phyloP scores from a whole-genome alignment of 768 basidiomycete species.

The Nidularia sp. region DNA sequence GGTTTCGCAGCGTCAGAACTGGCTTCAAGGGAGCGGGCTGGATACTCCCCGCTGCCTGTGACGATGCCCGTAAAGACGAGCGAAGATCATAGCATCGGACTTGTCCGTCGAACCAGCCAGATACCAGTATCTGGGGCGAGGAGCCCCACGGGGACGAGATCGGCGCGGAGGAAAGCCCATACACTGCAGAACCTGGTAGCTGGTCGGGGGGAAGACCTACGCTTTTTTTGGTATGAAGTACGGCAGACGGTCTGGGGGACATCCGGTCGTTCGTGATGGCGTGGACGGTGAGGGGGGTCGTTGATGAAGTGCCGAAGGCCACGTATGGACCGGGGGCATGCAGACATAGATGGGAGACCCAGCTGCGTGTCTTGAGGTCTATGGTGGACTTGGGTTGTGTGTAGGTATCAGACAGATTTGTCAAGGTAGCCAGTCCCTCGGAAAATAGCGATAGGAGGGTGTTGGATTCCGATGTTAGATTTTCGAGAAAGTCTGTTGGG shows the following conservation, averaged over 20 bases:
- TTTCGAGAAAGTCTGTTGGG: slow-evolving; percentile 49
- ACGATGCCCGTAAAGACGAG: slow-evolving; percentile 25
- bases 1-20: slow-evolving; percentile 59
- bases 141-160: slow-evolving; percentile 63
- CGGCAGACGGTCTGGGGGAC: slow-evolving; percentile 40
- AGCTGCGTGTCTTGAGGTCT: slow-evolving; percentile 50
- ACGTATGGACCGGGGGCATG: slow-evolving; percentile 53
- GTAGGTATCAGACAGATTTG: slow-evolving; percentile 15
- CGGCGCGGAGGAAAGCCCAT: slow-evolving; percentile 62
- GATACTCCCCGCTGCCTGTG: slow-evolving; percentile 3
- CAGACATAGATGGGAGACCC: slow-evolving; percentile 57
- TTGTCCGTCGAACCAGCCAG: slow-evolving; percentile 80
- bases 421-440: slow-evolving; percentile 42
- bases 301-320: slow-evolving; percentile 63
- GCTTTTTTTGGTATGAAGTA: slow-evolving; percentile 33
- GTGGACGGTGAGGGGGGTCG: slow-evolving; percentile 56
- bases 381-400: slow-evolving; percentile 19
- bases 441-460: slow-evolving; percentile 56
- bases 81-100: slow-evolving; percentile 78
- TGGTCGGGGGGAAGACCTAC: background rate
- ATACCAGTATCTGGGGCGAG: slow-evolving; percentile 67
- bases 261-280: slow-evolving; percentile 43
- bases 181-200: slow-evolving; percentile 53
- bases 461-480: slow-evolving; percentile 41
- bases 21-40: slow-evolving; percentile 42